phyloP scores from a whole-genome alignment of 225 moss, liverwort and hornwort genomes.

The Climacium dendroides region DNA sequence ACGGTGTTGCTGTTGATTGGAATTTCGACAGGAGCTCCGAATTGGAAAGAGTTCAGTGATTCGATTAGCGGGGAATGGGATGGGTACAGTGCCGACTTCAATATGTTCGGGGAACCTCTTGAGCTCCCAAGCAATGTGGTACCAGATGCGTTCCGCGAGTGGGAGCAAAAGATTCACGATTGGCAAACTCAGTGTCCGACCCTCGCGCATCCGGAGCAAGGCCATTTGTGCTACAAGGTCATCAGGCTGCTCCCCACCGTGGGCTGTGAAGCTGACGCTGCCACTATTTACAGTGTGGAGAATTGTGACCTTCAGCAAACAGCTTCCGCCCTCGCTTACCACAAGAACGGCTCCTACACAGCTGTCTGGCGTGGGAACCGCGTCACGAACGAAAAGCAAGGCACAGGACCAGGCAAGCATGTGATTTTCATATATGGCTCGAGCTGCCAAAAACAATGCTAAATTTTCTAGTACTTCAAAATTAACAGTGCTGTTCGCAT shows the following conservation, averaged over 20 bases:
- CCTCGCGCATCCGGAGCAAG: conserved; percentile 26
- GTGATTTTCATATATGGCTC: background rate
- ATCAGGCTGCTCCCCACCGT: conserved; percentile 68
- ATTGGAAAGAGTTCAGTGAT: conserved; percentile 51
- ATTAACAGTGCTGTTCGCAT: background rate
- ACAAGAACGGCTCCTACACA: conserved; percentile 62
- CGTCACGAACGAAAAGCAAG: conserved; percentile 24
- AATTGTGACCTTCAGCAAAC: conserved; percentile 6
- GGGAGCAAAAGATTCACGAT: conserved; percentile 53
- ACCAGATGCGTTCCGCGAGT: conserved; percentile 65
- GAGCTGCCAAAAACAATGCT: background rate
- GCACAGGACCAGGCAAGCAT: conserved; percentile 27
- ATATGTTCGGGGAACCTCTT: conserved; percentile 49
- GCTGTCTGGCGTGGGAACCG: conserved; percentile 69
- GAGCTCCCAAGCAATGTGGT: conserved; percentile 56
- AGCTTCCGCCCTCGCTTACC: conserved; percentile 45
- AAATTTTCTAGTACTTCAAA: background rate
- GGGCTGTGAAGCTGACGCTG: conserved; percentile 92
- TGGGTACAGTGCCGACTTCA: conserved; percentile 72
- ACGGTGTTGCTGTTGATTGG: background rate
- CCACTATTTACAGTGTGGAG: conserved; percentile 46
- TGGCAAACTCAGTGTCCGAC: conserved; percentile 92
- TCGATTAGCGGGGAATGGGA: conserved; percentile 82
- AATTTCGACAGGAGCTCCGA: background rate
- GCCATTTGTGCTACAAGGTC: conserved; percentile 43